Evolutionary conservation across 139 green algal species (phyloP).

Genomic region (Pleodorina starrii): DNA sequence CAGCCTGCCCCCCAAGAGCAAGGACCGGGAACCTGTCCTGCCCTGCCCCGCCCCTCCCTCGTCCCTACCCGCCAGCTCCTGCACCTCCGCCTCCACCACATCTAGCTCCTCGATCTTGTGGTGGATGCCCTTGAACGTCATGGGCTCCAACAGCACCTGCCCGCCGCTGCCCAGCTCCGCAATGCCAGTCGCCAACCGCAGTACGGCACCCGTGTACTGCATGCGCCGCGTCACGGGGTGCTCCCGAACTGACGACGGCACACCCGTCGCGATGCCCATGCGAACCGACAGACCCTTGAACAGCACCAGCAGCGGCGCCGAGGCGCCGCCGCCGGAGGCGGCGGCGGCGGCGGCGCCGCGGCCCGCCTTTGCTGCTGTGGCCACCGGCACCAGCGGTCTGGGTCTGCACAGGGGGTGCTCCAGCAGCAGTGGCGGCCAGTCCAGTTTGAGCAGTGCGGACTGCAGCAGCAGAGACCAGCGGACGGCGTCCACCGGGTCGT

Average conservation of each 20-base stretch:
- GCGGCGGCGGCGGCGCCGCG: neutral
- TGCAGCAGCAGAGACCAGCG: conserved; percentile 44
- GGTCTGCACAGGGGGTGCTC: conserved; percentile 35
- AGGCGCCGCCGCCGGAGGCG: neutral
- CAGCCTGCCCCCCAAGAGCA: too few species aligned
- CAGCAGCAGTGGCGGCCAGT: conserved; percentile 43
- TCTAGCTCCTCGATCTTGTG: conserved; percentile 35
- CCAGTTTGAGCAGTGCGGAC: conserved; percentile 38
- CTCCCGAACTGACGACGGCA: conserved; percentile 12
- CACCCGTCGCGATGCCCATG: conserved; percentile 38
- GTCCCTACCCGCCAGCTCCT: conserved; percentile 26
- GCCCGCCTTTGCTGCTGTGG: neutral
- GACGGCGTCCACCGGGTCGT: conserved; percentile 34
- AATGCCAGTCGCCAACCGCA: conserved; percentile 29
- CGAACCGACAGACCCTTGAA: conserved; percentile 42
- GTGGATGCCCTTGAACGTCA: conserved; percentile 45
- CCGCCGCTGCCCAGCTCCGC: conserved; percentile 11
- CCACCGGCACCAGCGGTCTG: conserved; percentile 14
- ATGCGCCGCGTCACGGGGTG: conserved; percentile 41
- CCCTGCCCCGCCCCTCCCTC: too few species aligned
- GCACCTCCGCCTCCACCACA: conserved; percentile 18
- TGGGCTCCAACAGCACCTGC: conserved; percentile 36
- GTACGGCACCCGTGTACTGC: conserved; percentile 45
- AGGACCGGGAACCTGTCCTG: too few species aligned
- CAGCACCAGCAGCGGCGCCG: conserved; percentile 29